A percentile compares a stretch with the other conserved stretches of the same genome.
Conservation (phyloP, 202 grass and related monocot species). For the Brachypodium distachyon region DNA sequence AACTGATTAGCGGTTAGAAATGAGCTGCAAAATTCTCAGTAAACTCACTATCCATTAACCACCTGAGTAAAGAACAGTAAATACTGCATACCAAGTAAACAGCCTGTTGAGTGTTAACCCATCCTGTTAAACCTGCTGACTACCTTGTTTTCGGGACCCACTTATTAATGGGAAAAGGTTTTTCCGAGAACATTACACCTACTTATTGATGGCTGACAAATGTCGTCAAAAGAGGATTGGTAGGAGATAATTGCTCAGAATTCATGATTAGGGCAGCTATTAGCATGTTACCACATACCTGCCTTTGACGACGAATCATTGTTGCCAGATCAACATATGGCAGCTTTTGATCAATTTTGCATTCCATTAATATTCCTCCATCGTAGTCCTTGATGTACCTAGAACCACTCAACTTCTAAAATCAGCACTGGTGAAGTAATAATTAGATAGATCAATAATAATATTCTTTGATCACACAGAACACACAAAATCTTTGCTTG, state of each 20-base stretch:
- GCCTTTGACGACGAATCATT: conserved; percentile 94
- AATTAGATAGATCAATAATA: neutral
- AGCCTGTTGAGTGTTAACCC: neutral
- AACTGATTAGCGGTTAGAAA: too few species aligned
- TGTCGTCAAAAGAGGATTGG: neutral
- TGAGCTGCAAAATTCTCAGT: too few species aligned
- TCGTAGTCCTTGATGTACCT: conserved; percentile 99
- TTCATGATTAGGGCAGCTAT: neutral
- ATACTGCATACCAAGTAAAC: neutral
- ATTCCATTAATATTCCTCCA: conserved; percentile 98
- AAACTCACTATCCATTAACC: too few species aligned
- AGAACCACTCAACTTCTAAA: conserved; percentile 26
- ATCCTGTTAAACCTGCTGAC: neutral
- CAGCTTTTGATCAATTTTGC: conserved; percentile 88
- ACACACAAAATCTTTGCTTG: neutral
- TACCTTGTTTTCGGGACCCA: neutral
- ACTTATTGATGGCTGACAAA: neutral
- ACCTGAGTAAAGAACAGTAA: too few species aligned
- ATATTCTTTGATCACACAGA: neutral
- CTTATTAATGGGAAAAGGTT: too few species aligned
- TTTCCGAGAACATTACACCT: neutral
- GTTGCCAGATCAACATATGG: conserved; percentile 90
- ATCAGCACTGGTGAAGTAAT: neutral
- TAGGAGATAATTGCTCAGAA: neutral
- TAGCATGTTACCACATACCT: conserved; percentile 49